Base-by-base conservation (phyloP, 2,329 filamentous ascomycete species). In the Metarhizium robertsii region DNA sequence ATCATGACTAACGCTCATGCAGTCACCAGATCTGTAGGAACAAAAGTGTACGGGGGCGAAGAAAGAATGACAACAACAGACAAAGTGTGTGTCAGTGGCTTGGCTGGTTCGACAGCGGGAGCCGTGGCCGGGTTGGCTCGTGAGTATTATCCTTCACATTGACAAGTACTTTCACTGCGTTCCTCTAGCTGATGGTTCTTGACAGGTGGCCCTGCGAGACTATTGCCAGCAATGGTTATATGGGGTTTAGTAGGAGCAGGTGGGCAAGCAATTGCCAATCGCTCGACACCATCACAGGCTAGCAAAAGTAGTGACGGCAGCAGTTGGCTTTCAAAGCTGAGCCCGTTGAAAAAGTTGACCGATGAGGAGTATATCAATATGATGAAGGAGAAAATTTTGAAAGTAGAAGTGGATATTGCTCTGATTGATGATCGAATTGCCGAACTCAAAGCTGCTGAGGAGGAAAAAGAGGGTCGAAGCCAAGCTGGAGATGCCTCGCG, bases 351-450 rank as follows among this genome's bases (percentile, higher is more conserved):
- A 62, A 79, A 80, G 13, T 72, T 94, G 30, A 83, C 82, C 0
- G 85, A 94, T 61, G 78, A 86, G 30, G 84, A 94, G 62, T 94
- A 94, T 65, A 79, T 80, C 57, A 72, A 78, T 1, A 83, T 90
- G 71, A 74, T 94, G 64, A 75, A 78, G 34, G 87, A 92, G 67
- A 90, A 86, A 70, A 71, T 90, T 45, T 67, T 92, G 30, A 79
- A 76, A 59, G 72, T 92, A 3, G 86, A 94, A 60, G 87, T 82
- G 1, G 87, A 92, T 58, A 90, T 94, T 68, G 84, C 88, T 0
- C 69, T 94, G 5, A 76, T 92, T 40, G 88, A 94, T 63, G 89
- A 92, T 54, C 84, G 83, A 64, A 88, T 94, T 61, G 79, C 66
- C 1, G 68, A 71, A 48, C 53, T 76, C 20, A 59, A 62, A 54